Base-by-base conservation (phyloP, 768 basidiomycete species). In the Phallus indusiatus region DNA sequence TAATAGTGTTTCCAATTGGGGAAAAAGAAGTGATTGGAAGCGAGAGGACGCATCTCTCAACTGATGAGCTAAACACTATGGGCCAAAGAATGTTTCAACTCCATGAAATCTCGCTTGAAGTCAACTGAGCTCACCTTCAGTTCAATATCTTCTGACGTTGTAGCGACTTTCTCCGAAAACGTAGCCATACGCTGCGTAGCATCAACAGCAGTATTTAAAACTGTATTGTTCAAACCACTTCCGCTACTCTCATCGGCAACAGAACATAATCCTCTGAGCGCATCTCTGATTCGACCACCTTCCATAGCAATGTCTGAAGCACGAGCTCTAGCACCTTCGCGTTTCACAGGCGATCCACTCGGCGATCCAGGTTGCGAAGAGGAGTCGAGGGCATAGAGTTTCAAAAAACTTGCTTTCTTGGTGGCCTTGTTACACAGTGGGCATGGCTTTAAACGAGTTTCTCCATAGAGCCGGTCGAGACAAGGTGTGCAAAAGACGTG, bases 401-500 rank as follows among this genome's bases (percentile, higher is more conserved):
- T 42, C 12, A 42, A 2, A 42, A 42, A 42, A 42, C 42, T 42
- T n/a, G 42, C 42, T 42, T 42, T 42, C n/a, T 42, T 42, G 5
- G 42, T 42, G 2, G n/a, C 14, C n/a, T 42, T 42, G 42, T 42
- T 42, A n/a, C 42, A 42, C n/a, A 42, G n/a, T 17, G 55, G 18
- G 8, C 47, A 16, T 22, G 56, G 51, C 20, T 52, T 50, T 20
- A 34, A 9, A 7, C 33, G 46, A 17, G 14, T 49, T 28, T n/a
- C 18, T 33, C 50, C 56, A 18, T 42, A 52, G 17, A 21, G 36
- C 21, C 34, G 21, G 5, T 28, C 33, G n/a, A 52, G 35, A 20
- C 56, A 58, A 10, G 48, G n/a, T 16, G 51, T 21, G 34, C 56
- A 58, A 28, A 58, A 58, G 2, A 58, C 48, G 49, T 58, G 56